These are phyloP conservation scores for Aureoboletus auriporus DNA, from an alignment of 768 basidiomycete species.

Conservation along the genomic window DNA sequence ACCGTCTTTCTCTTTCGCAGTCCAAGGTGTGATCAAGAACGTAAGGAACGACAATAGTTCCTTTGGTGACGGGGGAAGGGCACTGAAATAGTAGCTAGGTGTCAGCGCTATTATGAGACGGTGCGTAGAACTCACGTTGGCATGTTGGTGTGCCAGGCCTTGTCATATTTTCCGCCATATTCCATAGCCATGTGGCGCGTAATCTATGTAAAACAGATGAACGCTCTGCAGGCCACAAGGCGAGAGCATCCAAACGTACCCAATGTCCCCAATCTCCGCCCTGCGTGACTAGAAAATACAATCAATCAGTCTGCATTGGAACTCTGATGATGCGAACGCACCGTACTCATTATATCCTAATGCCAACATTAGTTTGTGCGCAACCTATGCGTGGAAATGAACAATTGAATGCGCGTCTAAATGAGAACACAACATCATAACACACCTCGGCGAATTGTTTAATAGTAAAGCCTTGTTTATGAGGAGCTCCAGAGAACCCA, in stretches of 20 bases:
- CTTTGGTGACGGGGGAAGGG: conserved; percentile 15
- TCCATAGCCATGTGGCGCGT: conserved; percentile 28
- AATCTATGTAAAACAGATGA: conserved; percentile 25
- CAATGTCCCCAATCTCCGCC: conserved; percentile 46
- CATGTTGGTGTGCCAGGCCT: conserved; percentile 52
- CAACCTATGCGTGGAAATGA: conserved; percentile 29
- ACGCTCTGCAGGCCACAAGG: neutral
- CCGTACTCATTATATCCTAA: conserved; percentile 50
- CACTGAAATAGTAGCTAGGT: conserved; percentile 11
- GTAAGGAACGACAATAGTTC: conserved; percentile 28
- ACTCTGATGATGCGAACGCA: conserved; percentile 8
- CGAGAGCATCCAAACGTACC: conserved; percentile 33
- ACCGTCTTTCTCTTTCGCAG: conserved; percentile 23
- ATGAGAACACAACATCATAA: neutral
- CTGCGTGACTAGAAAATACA: conserved; percentile 35
- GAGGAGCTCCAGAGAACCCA: conserved; percentile 58
- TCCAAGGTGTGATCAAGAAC: conserved; percentile 27
- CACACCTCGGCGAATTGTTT: conserved; percentile 55
- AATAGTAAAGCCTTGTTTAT: conserved; percentile 44
- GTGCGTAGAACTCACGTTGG: conserved; percentile 32
- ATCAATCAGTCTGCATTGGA: neutral
- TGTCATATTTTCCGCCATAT: conserved; percentile 41
- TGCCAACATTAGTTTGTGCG: conserved; percentile 46
- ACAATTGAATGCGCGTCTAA: neutral
- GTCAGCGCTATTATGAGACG: neutral